Base-by-base conservation (phyloP, 306 rosid genomes). In the Castanea sativa region DNA sequence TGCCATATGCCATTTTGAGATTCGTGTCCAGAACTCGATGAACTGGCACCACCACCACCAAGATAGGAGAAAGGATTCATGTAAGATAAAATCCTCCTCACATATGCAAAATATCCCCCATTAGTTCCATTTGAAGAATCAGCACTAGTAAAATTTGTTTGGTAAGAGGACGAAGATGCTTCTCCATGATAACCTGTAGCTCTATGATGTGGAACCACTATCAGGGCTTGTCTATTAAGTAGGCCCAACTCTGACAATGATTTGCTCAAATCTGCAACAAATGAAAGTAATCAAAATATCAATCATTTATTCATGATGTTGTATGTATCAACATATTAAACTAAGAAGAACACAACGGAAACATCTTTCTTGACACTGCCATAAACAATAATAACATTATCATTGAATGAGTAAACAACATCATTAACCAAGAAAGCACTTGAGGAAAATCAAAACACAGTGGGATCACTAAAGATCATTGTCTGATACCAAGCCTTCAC, bases 41-140 rank as follows among this genome's bases (percentile, higher is more conserved):
- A 33, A 80, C 78, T 76, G 56, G 73, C 69, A 73, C 86, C 82
- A 71, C 88, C 86, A 21, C 86, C 86, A 21, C 86, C 87, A 30
- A 89, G 63, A 85, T 89, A 89, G 55, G 90, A 87, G 65, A 89
- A 57, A 70, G 92, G 92, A 79, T 89, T 89, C 16, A 84, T 43
- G 79, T 78, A 89, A 74, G 92, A 87, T 51, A 87, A 65, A 12
- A 87, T 51, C 84, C 83, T 81, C 74, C 52, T 89, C 63, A 41
- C 76, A 41, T 63, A 71, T 25, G 78, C 68, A 69, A 89, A 85
- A 76, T 83, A 83, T 32, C 92, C 88, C 49, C 78, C 88, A 14
- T 55, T 76, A 63, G 71, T 85, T 82, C 73, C 89, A 69, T 76
- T 60, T 30, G 87, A 76, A 19, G 88, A 73, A 38, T 67, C 78